Evolutionary conservation across 805 yeast species (phyloP), one percentile per base, ranked within the genome.

Genomic region (Sugiyamaella valdiviana): DNA sequence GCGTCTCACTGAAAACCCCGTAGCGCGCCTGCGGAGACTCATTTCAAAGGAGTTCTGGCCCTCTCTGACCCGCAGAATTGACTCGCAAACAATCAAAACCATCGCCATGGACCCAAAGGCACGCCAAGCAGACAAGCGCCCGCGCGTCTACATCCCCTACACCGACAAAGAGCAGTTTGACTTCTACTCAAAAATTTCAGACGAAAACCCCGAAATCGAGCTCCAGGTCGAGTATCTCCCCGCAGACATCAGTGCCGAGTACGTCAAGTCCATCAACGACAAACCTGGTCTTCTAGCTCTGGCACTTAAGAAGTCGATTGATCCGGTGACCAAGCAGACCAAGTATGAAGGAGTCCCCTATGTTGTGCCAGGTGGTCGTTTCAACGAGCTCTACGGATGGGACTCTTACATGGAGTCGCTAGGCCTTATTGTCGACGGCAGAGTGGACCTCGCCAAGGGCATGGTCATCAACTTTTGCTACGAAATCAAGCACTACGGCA

Each of bases 321-420:
- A 80, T 55, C 80, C 83, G 15, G 43, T 40, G 6, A 67, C 75
- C 1, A 77, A 80, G 49, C 76, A 77, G 37, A 63, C 61, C 15
- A 71, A 75, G 12, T 38, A 26, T 7, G 71, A 76, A 36, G 87
- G 89, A 17, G 80, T 76, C 59, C 96, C 95, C 0, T 91, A 91
- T 65, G 85, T 87, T 15, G 98, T 91, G 20, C 99, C 99, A 1
- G 99, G 99, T 15, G 98, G 99, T 19, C 73, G 99, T 54, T 91
- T 91, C 68, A 93, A 93, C 68, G 99, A 91, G 68, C 76, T 89
- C 50, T 91, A 93, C 61, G 99, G 98, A 14, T 91, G 99, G 99
- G 99, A 91, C 65, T 88, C 96, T 1, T 91, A 93, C 62, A 85
- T 93, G 83, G 89, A 83, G 62, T 78, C 93, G 0, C 66, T 89